phyloP scores from a whole-genome alignment of 345 rosid species.

The Mercurialis annua region DNA sequence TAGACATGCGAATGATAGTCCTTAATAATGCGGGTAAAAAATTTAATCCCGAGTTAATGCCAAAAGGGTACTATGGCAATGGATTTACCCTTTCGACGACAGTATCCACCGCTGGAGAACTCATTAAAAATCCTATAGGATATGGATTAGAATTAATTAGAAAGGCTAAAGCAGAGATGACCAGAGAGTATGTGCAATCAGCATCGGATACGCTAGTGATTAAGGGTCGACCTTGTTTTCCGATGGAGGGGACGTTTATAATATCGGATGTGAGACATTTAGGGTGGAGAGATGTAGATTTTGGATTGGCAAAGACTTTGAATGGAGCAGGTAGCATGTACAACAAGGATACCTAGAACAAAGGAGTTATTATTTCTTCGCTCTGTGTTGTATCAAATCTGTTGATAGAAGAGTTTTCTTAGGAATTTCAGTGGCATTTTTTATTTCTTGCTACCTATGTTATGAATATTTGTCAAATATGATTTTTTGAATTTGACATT shows the following conservation, averaged over 20 bases:
- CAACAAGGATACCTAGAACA: conserved; percentile 13
- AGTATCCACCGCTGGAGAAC: conserved; percentile 16
- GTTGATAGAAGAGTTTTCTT: background rate
- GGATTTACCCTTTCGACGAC: conserved; percentile 25
- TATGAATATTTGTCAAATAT: background rate
- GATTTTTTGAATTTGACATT: background rate
- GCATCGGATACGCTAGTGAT: conserved; percentile 15
- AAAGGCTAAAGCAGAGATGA: no score
- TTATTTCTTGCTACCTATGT: background rate
- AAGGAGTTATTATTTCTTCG: background rate
- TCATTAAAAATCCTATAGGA: conserved; percentile 21
- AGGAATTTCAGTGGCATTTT: conserved; percentile 6
- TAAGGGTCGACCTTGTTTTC: background rate
- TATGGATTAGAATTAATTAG: conserved; percentile 27
- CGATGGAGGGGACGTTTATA: background rate
- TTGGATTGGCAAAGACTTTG: conserved; percentile 67
- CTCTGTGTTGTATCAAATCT: background rate
- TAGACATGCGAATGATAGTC: no score
- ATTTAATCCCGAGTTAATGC: background rate
- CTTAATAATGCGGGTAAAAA: background rate
- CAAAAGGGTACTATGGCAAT: conserved; percentile 39
- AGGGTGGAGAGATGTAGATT: conserved; percentile 12
- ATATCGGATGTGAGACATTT: background rate
- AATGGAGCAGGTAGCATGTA: conserved; percentile 58
- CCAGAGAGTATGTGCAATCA: conserved; percentile 18